These are phyloP conservation scores for Magnusiomyces paraingens DNA, from an alignment of 1,139 yeast genomes.

Conservation along the genomic window DNA sequence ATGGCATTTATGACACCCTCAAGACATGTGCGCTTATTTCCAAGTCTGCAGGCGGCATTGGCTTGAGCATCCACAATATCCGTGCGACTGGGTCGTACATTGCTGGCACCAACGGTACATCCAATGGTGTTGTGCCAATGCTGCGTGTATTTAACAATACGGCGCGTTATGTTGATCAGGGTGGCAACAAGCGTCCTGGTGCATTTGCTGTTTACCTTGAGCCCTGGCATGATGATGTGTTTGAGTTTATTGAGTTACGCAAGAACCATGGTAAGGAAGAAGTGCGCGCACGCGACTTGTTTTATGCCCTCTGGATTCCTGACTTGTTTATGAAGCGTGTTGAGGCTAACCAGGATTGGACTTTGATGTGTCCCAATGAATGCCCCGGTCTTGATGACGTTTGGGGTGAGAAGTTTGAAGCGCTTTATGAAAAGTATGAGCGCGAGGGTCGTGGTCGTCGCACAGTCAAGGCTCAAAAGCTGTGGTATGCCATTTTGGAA, in stretches of 20 bases:
- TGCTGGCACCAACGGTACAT: slow-evolving; percentile 69
- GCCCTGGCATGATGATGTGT: slow-evolving; percentile 81
- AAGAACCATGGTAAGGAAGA: slow-evolving; percentile 83
- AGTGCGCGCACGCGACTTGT: slow-evolving; percentile 72
- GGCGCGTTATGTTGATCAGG: slow-evolving; percentile 83
- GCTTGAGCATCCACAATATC: slow-evolving; percentile 69
- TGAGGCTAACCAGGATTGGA: slow-evolving; percentile 62
- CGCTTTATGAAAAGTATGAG: slow-evolving; percentile 57
- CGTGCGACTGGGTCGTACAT: slow-evolving; percentile 67
- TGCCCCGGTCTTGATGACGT: slow-evolving; percentile 68
- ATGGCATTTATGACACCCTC: slow-evolving; percentile 72
- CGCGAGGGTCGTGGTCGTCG: slow-evolving; percentile 51
- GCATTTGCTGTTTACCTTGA: slow-evolving; percentile 75
- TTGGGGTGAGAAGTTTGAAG: slow-evolving; percentile 64
- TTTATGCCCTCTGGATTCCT: slow-evolving; percentile 79
- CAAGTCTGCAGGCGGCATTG: slow-evolving; percentile 80
- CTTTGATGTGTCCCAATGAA: slow-evolving; percentile 69
- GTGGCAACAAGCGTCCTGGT: slow-evolving; percentile 83
- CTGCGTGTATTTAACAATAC: slow-evolving; percentile 75
- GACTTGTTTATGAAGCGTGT: slow-evolving; percentile 79
- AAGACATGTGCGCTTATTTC: slow-evolving; percentile 72
- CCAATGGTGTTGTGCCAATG: slow-evolving; percentile 79
- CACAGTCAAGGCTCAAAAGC: slow-evolving; percentile 62
- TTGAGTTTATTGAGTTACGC: slow-evolving; percentile 64
- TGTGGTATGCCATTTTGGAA: slow-evolving; percentile 71